Percentiles rank a stretch among this genome's conserved stretches.
Evolutionary conservation across 2,329 filamentous ascomycete species (phyloP).

Genomic region (Arachnomyces sp.): DNA sequence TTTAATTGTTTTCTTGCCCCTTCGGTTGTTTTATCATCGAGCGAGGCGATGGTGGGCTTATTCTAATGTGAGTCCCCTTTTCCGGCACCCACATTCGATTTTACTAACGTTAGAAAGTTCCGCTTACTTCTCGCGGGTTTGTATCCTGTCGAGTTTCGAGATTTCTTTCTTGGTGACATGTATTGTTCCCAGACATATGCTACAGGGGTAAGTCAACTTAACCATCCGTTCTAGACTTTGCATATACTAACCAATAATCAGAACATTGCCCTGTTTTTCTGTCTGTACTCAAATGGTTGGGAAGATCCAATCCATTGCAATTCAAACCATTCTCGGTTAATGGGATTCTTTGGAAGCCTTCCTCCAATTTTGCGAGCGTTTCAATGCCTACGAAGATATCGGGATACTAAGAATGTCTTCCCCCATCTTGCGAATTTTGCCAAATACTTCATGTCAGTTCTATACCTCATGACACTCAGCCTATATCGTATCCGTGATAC

Average conservation of each 20-base stretch:
- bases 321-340: conserved; percentile 69
- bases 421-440: conserved; percentile 88
- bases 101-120: conserved; percentile 51
- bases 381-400: conserved; percentile 84
- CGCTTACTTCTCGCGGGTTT: conserved; percentile 76
- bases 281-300: conserved; percentile 79
- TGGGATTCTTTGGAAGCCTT: conserved; percentile 78
- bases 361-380: conserved; percentile 85
- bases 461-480: conserved; percentile 70
- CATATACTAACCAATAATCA: conserved; percentile 26
- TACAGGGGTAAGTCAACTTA: conserved; percentile 59
- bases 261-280: conserved; percentile 93
- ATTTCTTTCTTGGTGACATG: conserved; percentile 97
- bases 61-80: conserved; percentile 60
- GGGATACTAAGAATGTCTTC: conserved; percentile 77
- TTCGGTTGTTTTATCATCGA: conserved; percentile 63
- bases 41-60: conserved; percentile 81
- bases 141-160: conserved; percentile 91
- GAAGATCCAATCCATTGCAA: conserved; percentile 68
- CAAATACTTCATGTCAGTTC: conserved; percentile 81
- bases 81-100: neutral
- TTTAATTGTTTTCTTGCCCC: conserved; percentile 66
- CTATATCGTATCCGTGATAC: conserved; percentile 69
- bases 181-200: conserved; percentile 92
- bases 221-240: neutral